Base-by-base conservation (phyloP, 2,329 filamentous ascomycete species). In the Monosporascus sp. region DNA sequence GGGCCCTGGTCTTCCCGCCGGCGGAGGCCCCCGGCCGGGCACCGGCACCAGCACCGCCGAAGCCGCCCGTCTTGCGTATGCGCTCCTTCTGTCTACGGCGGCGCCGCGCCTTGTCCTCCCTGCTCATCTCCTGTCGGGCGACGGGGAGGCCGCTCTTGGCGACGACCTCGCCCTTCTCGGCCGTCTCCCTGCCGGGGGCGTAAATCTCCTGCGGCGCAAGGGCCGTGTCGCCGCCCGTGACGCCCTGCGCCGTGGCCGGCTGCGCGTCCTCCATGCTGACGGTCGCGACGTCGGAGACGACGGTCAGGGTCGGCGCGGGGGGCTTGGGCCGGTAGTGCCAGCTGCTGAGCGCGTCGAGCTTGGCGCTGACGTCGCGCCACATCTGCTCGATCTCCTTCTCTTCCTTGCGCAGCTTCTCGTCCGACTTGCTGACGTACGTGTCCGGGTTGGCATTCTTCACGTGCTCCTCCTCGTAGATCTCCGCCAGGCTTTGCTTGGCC, bases 271-370 rank as follows among this genome's bases (percentile, higher is more conserved):
- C 94, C 88, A 97, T 96, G 60, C 83, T 81, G 59, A 97, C 86
- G 3, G 89, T 90, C n/a, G 92, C 90, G 4, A 94, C 89, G 71
- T 97, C 93, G 25, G 90, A 82, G 36, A 97, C 87, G 51, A 97
- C 88, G 44, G 89, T 92, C 57, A 99, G 82, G 46, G 83, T 83
- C n/a, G 90, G 84, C 49, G 87, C 87, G 2, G 86, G 81, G 11
- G 89, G 86, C 74, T 92, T 95, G 51, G 94, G 94, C 71, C 90
- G 92, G 81, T 96, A 97, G 73, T 97, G 89, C 86, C 90, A 96
- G 68, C 89, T 96, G 71, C 86, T 92, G 57, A 99, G 83, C 25
- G 89, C 84, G 71, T 99, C 94, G 51, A 99, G 84, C 57, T 90
- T 89, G 46, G 81, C 82, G 64, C 82, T 85, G 50, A 97, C 79